Conservation (phyloP, 2,329 filamentous ascomycete species). For the Plectosphaerella plurivora region DNA sequence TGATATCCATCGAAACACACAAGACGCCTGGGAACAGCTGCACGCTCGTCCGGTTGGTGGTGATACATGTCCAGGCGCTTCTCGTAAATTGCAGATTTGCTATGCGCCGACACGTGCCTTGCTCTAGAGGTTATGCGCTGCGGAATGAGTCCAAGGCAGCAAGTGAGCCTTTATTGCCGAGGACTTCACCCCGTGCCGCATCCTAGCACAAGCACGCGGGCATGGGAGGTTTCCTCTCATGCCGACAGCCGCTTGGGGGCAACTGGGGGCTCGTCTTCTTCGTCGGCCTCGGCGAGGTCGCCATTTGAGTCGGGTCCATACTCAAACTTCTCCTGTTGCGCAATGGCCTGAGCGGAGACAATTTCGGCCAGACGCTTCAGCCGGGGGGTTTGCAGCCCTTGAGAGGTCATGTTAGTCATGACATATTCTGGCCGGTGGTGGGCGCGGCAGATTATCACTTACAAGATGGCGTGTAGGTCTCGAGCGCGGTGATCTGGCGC, state of each 20-base stretch:
- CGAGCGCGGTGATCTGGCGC: slow-evolving; percentile 87
- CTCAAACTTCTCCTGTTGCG: slow-evolving; percentile 85
- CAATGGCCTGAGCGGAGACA: slow-evolving; percentile 91
- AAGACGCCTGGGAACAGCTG: slow-evolving; percentile 4
- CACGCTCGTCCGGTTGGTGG: slow-evolving; percentile 1
- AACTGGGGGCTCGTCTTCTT: slow-evolving; percentile 24
- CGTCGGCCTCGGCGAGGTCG: slow-evolving; percentile 47
- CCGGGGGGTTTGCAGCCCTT: slow-evolving; percentile 92
- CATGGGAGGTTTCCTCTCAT: neutral
- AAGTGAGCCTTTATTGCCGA: too few species aligned
- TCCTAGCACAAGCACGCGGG: too few species aligned
- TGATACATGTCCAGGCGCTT: slow-evolving; percentile 8
- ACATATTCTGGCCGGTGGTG: neutral
- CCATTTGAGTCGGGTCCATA: slow-evolving; percentile 41
- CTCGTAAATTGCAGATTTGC: neutral
- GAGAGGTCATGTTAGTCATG: slow-evolving; percentile 4
- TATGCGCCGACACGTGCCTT: too few species aligned
- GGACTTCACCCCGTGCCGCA: too few species aligned
- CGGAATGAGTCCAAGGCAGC: neutral
- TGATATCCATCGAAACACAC: slow-evolving; percentile 7
- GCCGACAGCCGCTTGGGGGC: slow-evolving; percentile 2
- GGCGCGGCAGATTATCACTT: slow-evolving; percentile 31
- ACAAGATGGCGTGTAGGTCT: slow-evolving; percentile 98
- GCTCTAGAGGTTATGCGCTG: slow-evolving; percentile 1
- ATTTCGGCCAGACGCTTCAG: slow-evolving; percentile 97